phyloP scores from a whole-genome alignment of 306 rosid species.

The Cicer yamashitae region DNA sequence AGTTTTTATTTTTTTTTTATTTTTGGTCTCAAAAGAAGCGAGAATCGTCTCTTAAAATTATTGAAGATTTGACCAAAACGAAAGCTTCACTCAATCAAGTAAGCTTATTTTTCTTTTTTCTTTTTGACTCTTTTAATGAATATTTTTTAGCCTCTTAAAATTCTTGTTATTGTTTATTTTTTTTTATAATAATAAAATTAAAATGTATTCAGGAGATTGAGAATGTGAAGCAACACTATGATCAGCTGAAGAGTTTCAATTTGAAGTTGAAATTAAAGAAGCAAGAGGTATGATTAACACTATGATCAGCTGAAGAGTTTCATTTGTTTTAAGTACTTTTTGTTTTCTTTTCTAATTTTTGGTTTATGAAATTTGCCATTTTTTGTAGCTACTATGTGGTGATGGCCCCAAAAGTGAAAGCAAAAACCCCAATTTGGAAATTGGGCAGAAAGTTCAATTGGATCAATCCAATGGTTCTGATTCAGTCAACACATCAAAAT shows the following conservation, averaged over 20 bases:
- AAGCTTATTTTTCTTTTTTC: constrained; percentile 5
- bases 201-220: constrained; percentile 50
- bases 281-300: constrained; percentile 48
- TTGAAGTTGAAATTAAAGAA: constrained; percentile 47
- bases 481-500: neutral
- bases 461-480: constrained; percentile 2
- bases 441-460: neutral
- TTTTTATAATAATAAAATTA: neutral
- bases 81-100: constrained; percentile 49
- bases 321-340: neutral
- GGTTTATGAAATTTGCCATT: neutral
- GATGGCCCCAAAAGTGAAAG: neutral
- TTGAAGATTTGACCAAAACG: constrained; percentile 42
- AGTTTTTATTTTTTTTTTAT: constrained; percentile 4
- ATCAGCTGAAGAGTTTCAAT: constrained; percentile 41
- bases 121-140: neutral
- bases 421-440: constrained; percentile 26
- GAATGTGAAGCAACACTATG: constrained; percentile 41
- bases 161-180: neutral
- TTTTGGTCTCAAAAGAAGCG: constrained; percentile 45
- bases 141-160: neutral
- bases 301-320: too few species aligned
- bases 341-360: neutral
- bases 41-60: constrained; percentile 38
- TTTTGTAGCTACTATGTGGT: constrained; percentile 45